Conservation (phyloP, 768 basidiomycete genomes). For the Termitomyces titanicus region DNA sequence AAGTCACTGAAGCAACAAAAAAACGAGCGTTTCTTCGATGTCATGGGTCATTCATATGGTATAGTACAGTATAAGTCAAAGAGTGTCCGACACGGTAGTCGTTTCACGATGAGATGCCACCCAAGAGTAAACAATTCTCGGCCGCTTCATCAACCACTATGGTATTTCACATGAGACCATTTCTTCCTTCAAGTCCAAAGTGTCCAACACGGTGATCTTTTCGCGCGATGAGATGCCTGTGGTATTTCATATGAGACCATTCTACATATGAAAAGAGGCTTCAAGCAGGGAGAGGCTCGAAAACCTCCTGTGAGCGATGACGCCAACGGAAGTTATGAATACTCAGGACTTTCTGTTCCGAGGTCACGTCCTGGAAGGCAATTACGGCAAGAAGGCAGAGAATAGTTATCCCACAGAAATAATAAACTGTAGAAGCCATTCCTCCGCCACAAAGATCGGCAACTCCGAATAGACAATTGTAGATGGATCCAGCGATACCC, state of each 20-base stretch:
- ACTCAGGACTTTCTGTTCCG: neutral
- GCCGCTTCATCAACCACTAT: neutral
- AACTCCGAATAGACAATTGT: conserved; percentile 29
- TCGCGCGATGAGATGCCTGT: neutral
- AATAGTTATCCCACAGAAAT: conserved; percentile 6
- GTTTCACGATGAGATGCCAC: neutral
- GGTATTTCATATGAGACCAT: neutral
- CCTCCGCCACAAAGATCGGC: conserved; percentile 5
- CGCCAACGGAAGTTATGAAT: neutral
- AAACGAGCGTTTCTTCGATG: too few species aligned
- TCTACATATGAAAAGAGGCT: neutral
- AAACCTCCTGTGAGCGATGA: neutral
- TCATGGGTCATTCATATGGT: too few species aligned
- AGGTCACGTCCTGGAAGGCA: neutral
- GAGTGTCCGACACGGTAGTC: neutral
- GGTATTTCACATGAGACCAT: neutral
- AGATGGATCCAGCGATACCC: conserved; percentile 32
- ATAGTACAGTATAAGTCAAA: too few species aligned
- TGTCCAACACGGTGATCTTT: neutral
- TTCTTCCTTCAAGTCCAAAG: too few species aligned
- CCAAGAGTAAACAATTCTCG: neutral
- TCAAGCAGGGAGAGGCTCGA: neutral
- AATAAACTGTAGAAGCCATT: neutral
- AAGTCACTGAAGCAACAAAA: too few species aligned
- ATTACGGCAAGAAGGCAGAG: conserved; percentile 11